Percentiles rank a stretch among this genome's conserved stretches.
These are phyloP conservation scores for Zymoseptoria tritici DNA, from an alignment of 2,329 filamentous ascomycete genomes.

Conservation along the genomic window DNA sequence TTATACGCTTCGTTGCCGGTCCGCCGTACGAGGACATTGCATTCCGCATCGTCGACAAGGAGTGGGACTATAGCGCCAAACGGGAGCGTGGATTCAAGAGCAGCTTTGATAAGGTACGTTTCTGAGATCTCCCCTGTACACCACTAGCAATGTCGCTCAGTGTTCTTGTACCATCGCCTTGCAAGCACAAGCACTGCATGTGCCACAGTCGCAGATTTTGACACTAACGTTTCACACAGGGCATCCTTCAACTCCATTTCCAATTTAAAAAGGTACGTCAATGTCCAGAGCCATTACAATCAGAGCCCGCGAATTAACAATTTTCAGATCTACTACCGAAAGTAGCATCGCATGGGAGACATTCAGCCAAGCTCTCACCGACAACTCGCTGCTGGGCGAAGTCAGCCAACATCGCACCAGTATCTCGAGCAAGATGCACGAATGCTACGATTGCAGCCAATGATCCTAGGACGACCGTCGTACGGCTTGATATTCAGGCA, in stretches of 20 bases:
- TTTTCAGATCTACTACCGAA: slow-evolving; percentile 42
- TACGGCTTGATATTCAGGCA: slow-evolving; percentile 8
- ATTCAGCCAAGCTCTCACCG: neutral
- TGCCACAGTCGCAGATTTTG: slow-evolving; percentile 9
- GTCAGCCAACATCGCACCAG: neutral
- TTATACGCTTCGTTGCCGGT: slow-evolving; percentile 92
- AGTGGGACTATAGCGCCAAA: slow-evolving; percentile 98
- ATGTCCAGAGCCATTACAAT: slow-evolving; percentile 5
- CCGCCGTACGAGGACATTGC: slow-evolving; percentile 95
- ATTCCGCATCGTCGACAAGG: slow-evolving; percentile 93
- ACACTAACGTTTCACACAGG: slow-evolving; percentile 47
- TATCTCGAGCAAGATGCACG: neutral
- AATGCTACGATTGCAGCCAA: neutral
- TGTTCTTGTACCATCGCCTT: neutral
- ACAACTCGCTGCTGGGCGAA: neutral
- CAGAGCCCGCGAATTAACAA: slow-evolving; percentile 12
- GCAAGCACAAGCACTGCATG: slow-evolving; percentile 5
- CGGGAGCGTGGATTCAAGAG: slow-evolving; percentile 90
- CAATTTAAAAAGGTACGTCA: slow-evolving; percentile 86
- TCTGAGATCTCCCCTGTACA: neutral
- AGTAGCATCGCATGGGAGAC: slow-evolving; percentile 20
- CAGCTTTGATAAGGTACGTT: slow-evolving; percentile 88
- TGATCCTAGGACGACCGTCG: slow-evolving; percentile 5
- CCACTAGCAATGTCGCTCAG: neutral
- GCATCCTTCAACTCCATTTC: slow-evolving; percentile 92